Evolutionary conservation across 306 rosid genomes (phyloP), one percentile per base, ranked within the genome.

Genomic region (Inga leiocalycina): DNA sequence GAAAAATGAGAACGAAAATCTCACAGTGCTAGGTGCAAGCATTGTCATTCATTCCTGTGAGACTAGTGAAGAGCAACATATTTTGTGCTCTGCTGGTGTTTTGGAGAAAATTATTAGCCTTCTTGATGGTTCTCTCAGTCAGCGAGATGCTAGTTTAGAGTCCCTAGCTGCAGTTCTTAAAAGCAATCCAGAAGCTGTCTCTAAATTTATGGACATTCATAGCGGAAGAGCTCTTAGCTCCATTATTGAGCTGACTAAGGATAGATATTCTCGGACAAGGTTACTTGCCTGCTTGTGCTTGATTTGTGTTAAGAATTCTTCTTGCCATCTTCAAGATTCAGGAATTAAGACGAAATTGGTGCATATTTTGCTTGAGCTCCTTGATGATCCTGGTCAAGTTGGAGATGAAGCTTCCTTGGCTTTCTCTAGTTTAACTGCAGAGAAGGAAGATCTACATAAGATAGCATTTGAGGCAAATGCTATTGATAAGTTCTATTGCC

Each of bases 391-490:
- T 39, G 91, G 94, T 87, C 97, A 88, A 87, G 94, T 94, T 79
- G 99, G 98, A 85, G 98, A 94, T 68, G 99, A 96, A 74, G 94
- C 99, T 79, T 83, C 97, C 19, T 92, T 87, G 67, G 95, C 88
- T 10, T 92, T 96, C 71, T 92, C 91, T 39, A 88, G 89, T 85
- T 91, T 96, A 85, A 82, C 92, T 84, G 87, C 94, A 6, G 91
- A 88, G 81, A 91, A 91, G 85, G 91, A 89, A 84, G 99, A 96
- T 81, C 78, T 96, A 78, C 99, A 96, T 80, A 94, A 87, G 90
- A 81, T 96, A 84, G 97, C 99, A 44, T 94, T 92, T 85, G 97
- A 94, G 90, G 97, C 97, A 75, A 92, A 93, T 85, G 98, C 99
- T 83, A 87, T 96, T 66, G 93, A 96, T 83, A 96, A 91, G 87